These are phyloP conservation scores for Blastobotrys ciferrii DNA, from an alignment of 1,139 yeast genomes.

Conservation along the genomic window DNA sequence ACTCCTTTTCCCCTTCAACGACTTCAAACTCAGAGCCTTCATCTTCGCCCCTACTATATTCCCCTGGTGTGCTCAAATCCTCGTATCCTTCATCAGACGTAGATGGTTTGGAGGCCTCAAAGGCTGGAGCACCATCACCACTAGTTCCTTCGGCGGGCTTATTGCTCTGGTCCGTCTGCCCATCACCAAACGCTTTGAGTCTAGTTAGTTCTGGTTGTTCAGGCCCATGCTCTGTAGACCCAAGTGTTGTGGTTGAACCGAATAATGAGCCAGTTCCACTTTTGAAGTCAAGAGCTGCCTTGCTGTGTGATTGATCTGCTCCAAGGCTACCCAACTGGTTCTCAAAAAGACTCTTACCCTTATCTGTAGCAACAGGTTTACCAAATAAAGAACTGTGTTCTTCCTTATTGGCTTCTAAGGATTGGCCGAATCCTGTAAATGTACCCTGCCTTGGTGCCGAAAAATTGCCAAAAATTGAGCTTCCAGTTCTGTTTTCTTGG, in stretches of 20 bases:
- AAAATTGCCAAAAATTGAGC: not conserved
- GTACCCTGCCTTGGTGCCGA: not conserved
- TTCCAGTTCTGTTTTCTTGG: not conserved
- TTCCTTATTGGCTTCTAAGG: not conserved
- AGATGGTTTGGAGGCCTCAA: constrained; percentile 2
- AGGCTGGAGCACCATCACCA: not conserved
- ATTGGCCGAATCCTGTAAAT: not conserved
- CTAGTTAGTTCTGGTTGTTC: not conserved
- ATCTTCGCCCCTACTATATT: not conserved
- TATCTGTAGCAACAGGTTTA: not conserved
- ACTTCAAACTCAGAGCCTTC: constrained; percentile 5
- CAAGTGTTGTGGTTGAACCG: not conserved
- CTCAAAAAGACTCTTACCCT: too few relatives aligned
- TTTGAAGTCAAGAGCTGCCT: too few relatives aligned
- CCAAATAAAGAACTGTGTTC: not conserved
- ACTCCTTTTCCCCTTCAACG: constrained; percentile 8
- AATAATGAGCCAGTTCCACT: not conserved
- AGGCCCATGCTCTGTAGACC: not conserved
- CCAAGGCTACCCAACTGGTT: too few relatives aligned
- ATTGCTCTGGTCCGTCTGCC: not conserved
- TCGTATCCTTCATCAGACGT: constrained; percentile 8
- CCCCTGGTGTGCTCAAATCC: constrained; percentile 5
- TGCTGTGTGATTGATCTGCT: too few relatives aligned
- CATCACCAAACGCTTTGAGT: not conserved
- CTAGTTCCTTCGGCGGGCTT: not conserved